A percentile compares a stretch with the other conserved stretches of the same genome.
These are phyloP conservation scores for Discostella pseudostelligera DNA, from an alignment of 108 stramenopile species.

Conservation along the genomic window DNA sequence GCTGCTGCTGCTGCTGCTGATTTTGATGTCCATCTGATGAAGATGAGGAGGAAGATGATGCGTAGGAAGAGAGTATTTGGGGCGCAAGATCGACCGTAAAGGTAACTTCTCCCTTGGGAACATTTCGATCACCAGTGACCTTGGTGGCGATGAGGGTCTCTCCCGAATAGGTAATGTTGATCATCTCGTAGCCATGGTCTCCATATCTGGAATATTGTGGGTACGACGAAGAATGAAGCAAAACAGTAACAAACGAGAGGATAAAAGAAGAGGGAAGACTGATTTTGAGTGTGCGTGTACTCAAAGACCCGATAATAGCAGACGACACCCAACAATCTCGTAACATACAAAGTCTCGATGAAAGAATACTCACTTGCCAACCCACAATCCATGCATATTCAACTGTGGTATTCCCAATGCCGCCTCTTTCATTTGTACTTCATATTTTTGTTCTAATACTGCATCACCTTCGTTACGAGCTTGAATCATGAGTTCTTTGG, in stretches of 20 bases:
- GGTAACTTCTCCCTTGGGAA: slow-evolving; percentile 64
- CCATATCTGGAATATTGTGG: slow-evolving; percentile 39
- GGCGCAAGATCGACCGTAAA: slow-evolving; percentile 72
- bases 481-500: slow-evolving; percentile 45
- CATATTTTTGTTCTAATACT: slow-evolving; percentile 27
- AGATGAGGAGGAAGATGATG: no score
- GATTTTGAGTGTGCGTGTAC: no score
- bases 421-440: slow-evolving; percentile 47
- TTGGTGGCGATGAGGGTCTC: slow-evolving; percentile 69
- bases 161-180: slow-evolving; percentile 78
- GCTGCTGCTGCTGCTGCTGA: no score
- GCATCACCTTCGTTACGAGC: slow-evolving; percentile 43
- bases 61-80: neutral
- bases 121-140: slow-evolving; percentile 74
- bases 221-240: neutral
- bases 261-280: neutral
- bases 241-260: neutral
- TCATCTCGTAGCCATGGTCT: slow-evolving; percentile 78
- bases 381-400: slow-evolving; percentile 75
- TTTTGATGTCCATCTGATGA: no score
- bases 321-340: no score
- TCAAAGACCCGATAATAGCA: no score
- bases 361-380: slow-evolving; percentile 54
- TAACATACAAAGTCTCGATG: neutral
- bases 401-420: slow-evolving; percentile 62